Conservation (phyloP, 768 basidiomycete genomes). For the Dacryopinax primogenitus region DNA sequence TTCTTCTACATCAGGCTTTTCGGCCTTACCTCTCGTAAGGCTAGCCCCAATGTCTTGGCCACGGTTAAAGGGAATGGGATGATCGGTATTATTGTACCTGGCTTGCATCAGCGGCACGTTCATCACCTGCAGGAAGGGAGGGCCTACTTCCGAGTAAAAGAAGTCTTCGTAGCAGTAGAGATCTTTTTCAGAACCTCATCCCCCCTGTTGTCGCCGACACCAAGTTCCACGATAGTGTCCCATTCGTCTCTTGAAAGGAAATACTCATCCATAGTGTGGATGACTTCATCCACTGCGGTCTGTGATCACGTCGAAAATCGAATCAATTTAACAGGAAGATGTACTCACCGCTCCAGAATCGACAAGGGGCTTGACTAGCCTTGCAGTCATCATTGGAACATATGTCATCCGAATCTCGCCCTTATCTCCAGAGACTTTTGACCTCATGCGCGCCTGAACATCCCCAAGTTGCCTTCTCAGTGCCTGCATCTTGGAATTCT, state of each 20-base stretch:
- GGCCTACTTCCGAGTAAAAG: slow-evolving; percentile 72
- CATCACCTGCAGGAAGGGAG: neutral
- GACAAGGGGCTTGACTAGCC: slow-evolving; percentile 66
- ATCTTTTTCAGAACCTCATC: slow-evolving; percentile 74
- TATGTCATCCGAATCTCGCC: slow-evolving; percentile 84
- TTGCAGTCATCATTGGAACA: slow-evolving; percentile 72
- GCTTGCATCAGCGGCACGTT: neutral
- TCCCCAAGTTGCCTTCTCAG: slow-evolving; percentile 69
- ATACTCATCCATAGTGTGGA: slow-evolving; percentile 85
- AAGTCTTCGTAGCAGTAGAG: slow-evolving; percentile 60
- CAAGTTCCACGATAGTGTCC: slow-evolving; percentile 91
- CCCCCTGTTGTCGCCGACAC: slow-evolving; percentile 67
- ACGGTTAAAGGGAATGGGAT: slow-evolving; percentile 93
- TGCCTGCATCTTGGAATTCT: slow-evolving; percentile 55
- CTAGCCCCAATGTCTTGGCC: slow-evolving; percentile 63
- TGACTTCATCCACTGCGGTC: slow-evolving; percentile 71
- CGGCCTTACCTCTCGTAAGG: slow-evolving; percentile 60
- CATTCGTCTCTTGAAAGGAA: slow-evolving; percentile 89
- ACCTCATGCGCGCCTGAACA: slow-evolving; percentile 88
- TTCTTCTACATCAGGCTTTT: slow-evolving; percentile 77
- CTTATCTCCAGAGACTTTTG: slow-evolving; percentile 84
- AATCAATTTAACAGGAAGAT: neutral
- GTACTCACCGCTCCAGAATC: slow-evolving; percentile 63
- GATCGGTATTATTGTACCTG: slow-evolving; percentile 80
- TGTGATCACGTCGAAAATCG: slow-evolving; percentile 24